Evolutionary conservation across 2,329 filamentous ascomycete genomes (phyloP).

Genomic region (Fusarium stilboides): DNA sequence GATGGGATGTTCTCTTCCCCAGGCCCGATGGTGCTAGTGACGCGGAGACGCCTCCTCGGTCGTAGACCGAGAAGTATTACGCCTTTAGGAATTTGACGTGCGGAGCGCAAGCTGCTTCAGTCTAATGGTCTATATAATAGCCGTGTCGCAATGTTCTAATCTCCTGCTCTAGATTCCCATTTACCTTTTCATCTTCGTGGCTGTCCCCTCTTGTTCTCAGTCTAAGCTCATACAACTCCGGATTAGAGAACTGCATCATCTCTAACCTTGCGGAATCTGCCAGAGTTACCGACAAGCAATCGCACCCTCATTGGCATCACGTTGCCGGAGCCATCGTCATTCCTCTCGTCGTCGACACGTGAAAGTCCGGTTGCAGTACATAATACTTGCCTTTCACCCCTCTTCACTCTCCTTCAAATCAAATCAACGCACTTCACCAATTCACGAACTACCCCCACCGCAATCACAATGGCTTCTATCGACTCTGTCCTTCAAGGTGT

Average conservation of each 20-base stretch:
- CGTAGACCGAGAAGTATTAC: slow-evolving; percentile 43
- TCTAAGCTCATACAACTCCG: slow-evolving; percentile 3
- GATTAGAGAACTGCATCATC: background rate
- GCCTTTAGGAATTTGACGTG: slow-evolving; percentile 42
- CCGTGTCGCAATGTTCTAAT: slow-evolving; percentile 3
- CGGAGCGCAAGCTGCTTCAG: slow-evolving; percentile 36
- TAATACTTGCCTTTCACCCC: slow-evolving; percentile 26
- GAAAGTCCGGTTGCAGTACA: slow-evolving; percentile 47
- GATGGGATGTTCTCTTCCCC: slow-evolving; percentile 44
- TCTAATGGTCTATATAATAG: slow-evolving; percentile 36
- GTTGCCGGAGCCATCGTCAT: slow-evolving; percentile 34
- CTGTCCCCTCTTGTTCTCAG: slow-evolving; percentile 1
- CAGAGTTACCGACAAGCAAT: slow-evolving; percentile 20
- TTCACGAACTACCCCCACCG: slow-evolving; percentile 3
- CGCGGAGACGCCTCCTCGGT: slow-evolving; percentile 42
- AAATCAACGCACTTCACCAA: slow-evolving; percentile 17
- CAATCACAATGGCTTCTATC: slow-evolving; percentile 72
- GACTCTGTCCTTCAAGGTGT: slow-evolving; percentile 90
- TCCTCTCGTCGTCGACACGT: slow-evolving; percentile 52
- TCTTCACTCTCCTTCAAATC: slow-evolving; percentile 14
- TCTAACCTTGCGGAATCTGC: slow-evolving; percentile 11
- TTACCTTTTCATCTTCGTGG: slow-evolving; percentile 5
- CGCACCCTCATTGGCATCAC: slow-evolving; percentile 25
- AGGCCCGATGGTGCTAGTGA: slow-evolving; percentile 43
- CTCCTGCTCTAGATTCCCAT: slow-evolving; percentile 5